Conservation (phyloP, 768 basidiomycete species). For the Russula brevipes region DNA sequence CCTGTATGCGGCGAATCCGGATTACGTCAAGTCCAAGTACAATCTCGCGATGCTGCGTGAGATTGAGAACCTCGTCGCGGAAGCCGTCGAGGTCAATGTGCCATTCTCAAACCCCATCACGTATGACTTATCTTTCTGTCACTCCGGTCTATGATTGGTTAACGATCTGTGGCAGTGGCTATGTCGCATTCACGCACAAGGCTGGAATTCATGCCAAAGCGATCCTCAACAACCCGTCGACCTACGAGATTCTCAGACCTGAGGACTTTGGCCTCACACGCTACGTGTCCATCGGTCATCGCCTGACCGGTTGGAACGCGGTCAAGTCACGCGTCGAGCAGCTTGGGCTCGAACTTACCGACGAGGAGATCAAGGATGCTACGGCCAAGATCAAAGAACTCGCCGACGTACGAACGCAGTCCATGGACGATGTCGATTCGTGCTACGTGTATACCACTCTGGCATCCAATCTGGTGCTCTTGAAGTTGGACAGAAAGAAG, state of each 20-base stretch:
- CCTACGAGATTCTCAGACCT: slow-evolving; percentile 98
- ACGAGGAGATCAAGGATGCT: slow-evolving; percentile 97
- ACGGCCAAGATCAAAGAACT: slow-evolving; percentile 99
- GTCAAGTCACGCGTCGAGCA: slow-evolving; percentile 99
- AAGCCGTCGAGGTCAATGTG: slow-evolving; percentile 96
- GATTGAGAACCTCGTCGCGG: slow-evolving; percentile 97
- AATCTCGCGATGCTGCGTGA: slow-evolving; percentile 96
- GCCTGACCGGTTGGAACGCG: slow-evolving; percentile 98
- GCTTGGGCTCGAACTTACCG: slow-evolving; percentile 80
- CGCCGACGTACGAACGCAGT: slow-evolving; percentile 95
- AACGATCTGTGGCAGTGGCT: slow-evolving; percentile 55
- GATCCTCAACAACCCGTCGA: slow-evolving; percentile 97
- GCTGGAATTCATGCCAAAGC: slow-evolving; percentile 99
- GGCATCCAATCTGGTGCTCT: slow-evolving; percentile 90
- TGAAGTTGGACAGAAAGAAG: slow-evolving; percentile 88
- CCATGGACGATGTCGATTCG: slow-evolving; percentile 98
- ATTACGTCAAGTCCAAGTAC: slow-evolving; percentile 99
- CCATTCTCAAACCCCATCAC: slow-evolving; percentile 97
- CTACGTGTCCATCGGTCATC: slow-evolving; percentile 97
- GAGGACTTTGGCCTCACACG: slow-evolving; percentile 97
- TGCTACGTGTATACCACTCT: slow-evolving; percentile 93
- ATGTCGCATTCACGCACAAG: slow-evolving; percentile 99
- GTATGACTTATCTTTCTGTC: slow-evolving; percentile 38
- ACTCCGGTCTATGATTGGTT: neutral
- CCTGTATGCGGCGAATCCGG: slow-evolving; percentile 93